Base-by-base conservation (phyloP, 1,139 yeast species). In the Pichia sp. region DNA sequence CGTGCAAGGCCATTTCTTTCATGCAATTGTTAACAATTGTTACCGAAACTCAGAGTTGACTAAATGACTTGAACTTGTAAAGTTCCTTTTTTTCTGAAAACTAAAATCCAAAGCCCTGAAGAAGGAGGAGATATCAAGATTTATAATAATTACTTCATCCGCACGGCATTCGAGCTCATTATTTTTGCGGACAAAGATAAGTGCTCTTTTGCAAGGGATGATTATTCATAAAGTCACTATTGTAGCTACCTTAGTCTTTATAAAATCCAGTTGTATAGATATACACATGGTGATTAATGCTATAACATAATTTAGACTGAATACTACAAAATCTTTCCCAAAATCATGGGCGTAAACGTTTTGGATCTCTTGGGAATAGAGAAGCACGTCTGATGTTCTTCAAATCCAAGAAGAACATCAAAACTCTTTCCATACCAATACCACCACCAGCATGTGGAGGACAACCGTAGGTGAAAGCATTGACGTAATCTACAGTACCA, bases 401-500 rank as follows among this genome's bases (percentile, higher is more conserved):
- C 77, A 93, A 80, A 69, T 90, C 99, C 71, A 93, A 81, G 84
- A 81, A 93, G 82, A 93, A 93, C 98, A 93, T 93, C 62, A 93
- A 91, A 46, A 93, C 99, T 78, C 99, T 89, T 76, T 93, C 99
- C 63, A 93, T 78, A 66, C 99, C 99, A 71, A 93, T 93, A 75
- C 99, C 99, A 76, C 99, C 99, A 72, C 99, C 99, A 30, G 97
- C 99, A 67, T 93, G 99, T 51, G 99, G 99, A 62, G 97, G 85
- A 79, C 97, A 93, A 24, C 98, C 99, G 70, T 87, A 92, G 49
- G 81, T 76, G 77, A 95, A 93, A 24, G 97, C 95, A 61, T 92
- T 92, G 59, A 90, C 86, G 73, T 95, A 93, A 70, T 95, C 98
- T 69, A 80, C 79, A 67, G 92, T 77, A 61, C 98, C 98, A 38